A percentile compares a stretch with the other conserved stretches of the same genome.
Evolutionary conservation across 164 flowering plant genomes (phyloP).

Genomic region (Akebia trifoliata): DNA sequence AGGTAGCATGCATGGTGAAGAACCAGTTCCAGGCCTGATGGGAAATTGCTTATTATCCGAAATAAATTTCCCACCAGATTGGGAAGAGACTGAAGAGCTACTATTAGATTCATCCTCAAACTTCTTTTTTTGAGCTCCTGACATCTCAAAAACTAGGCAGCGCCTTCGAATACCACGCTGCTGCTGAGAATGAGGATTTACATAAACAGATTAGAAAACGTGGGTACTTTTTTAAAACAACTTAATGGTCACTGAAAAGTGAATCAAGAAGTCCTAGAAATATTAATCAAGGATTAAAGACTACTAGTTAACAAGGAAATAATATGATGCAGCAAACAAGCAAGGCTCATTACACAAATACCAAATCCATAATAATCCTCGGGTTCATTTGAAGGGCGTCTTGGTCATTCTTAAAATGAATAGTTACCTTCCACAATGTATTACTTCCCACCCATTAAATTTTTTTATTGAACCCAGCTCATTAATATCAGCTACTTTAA

Average conservation of each 20-base stretch:
- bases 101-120: conserved; percentile 31
- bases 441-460: no score
- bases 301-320: no score
- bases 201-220: no score
- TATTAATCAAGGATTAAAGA: not conserved
- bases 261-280: not conserved
- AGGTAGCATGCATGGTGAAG: conserved; percentile 53
- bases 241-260: not conserved
- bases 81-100: conserved; percentile 27
- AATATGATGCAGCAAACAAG: no score
- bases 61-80: conserved; percentile 33
- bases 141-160: conserved; percentile 74
- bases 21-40: conserved; percentile 29
- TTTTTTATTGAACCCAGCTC: no score
- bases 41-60: conserved; percentile 40
- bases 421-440: no score
- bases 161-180: conserved; percentile 84
- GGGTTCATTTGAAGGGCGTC: no score
- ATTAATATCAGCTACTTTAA: no score
- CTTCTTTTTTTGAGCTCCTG: conserved; percentile 49
- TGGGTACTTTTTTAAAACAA: no score
- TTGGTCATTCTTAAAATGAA: no score
- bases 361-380: no score
- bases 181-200: conserved; percentile 36
- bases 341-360: no score